Evolutionary conservation across 345 rosid genomes (phyloP).

Genomic region (Eucalyptus marginata): DNA sequence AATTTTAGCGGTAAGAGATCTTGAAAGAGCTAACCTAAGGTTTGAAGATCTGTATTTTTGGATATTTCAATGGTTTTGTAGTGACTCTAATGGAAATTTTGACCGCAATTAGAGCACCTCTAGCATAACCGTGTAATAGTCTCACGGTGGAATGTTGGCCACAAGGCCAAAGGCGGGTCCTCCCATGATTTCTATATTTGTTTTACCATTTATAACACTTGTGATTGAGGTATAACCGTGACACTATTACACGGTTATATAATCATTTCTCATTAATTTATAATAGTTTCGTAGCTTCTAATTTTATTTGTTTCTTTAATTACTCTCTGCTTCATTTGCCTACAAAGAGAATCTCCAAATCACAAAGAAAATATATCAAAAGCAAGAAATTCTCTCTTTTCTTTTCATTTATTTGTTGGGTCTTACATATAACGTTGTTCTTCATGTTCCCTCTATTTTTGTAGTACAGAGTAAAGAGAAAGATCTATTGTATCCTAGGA

Average conservation of each 20-base stretch:
- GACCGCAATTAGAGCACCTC: neutral
- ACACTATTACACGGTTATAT: rapidly evolving
- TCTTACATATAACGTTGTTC: neutral
- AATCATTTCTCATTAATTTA: neutral
- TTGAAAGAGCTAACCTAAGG: constrained; percentile 41
- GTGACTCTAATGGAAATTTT: neutral
- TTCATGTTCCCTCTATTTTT: neutral
- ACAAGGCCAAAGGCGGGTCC: rapidly evolving
- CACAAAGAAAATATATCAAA: neutral
- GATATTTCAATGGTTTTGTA: neutral
- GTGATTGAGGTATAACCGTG: neutral
- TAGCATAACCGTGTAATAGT: too few species aligned
- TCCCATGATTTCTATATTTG: neutral
- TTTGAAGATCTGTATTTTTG: constrained; percentile 83
- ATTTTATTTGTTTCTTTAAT: too few species aligned
- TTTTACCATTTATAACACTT: neutral
- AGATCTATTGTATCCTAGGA: too few species aligned
- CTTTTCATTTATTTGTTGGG: neutral
- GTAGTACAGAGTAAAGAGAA: too few species aligned
- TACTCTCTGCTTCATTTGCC: neutral
- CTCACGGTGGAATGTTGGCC: too few species aligned
- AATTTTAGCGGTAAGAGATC: constrained; percentile 50
- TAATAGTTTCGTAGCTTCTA: too few species aligned
- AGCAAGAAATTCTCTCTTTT: too few species aligned
- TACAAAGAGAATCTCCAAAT: neutral